Evolutionary conservation across 2,329 filamentous ascomycete species (phyloP), one percentile per base, ranked within the genome.

Genomic region (Chaetomiaceae sp.): DNA sequence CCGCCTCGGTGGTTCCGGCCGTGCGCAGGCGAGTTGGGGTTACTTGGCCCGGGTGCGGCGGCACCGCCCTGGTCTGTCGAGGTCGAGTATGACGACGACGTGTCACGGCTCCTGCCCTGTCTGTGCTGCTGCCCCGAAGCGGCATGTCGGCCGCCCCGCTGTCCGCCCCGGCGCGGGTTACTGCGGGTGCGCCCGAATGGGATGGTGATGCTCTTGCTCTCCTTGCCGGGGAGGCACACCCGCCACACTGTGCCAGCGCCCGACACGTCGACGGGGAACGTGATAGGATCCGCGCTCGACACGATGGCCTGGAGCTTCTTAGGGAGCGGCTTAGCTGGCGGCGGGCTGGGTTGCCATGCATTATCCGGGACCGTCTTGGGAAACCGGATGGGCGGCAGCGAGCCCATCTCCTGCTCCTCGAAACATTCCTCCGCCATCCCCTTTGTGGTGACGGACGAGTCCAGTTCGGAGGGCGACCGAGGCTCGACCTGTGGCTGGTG

Each of bases 341-440:
- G 68, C 11, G 70, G 61, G 6, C 76, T 78, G 12, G 80, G 75
- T 46, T 75, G 71, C 81, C 83, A 87, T 14, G 80, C 76, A 29
- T 75, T 73, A 29, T 78, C 74, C 1, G 83, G 81, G 4, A 75
- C 74, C 47, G 74, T 74, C 38, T 74, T 71, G 7, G 85, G 85
- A n/a, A 89, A 67, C 45, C 76, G 77, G 19, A 89, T 79, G 18
- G 77, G 73, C 0, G 85, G 85, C n/a, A 88, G 66, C 7, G 85
- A 89, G 3, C 85, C 85, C 70, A 86, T 86, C 62, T 89, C 84
- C 58, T 86, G 84, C 59, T 88, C 84, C 60, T 88, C 86, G 54
- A 90, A 90, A 54, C 86, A 87, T 51, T 86, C 83, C 53, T 88
- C 85, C 6, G 85, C 84, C 67, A 88, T 84, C 38, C 80, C 79